Evolutionary conservation across 2,329 filamentous ascomycete species (phyloP), one percentile per base, ranked within the genome.

Genomic region (Clarireedia hainanense): DNA sequence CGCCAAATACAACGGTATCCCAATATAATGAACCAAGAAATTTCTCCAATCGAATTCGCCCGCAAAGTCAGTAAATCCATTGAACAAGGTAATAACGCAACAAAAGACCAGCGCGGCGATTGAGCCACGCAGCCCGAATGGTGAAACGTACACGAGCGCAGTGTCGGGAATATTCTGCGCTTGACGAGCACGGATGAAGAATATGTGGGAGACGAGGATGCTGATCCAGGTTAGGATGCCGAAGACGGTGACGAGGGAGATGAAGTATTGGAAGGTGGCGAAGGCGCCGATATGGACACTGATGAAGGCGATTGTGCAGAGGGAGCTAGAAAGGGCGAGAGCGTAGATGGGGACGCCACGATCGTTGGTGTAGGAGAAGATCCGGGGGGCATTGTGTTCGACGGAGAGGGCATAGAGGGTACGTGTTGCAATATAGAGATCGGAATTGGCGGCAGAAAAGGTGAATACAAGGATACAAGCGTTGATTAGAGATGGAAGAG

Each of bases 21-120:
- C 81, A 2, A 80, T 68, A 63, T 85, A 85, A 14, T 80, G 80
- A 0, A 80, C 84, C 61, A 86, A 75, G 68, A 86, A 86, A 62
- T 78, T 83, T 72, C 80, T 80, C 71, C 81, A 81, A 67, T 85
- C 79, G 60, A 84, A 85, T 48, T 71, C 69, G 20, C 77, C 77
- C 12, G 45, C 27, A n/a, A 50, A 53, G 45, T 43, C 27, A 0
- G 12, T 2, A 12, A 27, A 94, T 76, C 90, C 91, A 79, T 94
- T 95, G 67, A 89, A 92, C 51, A 95, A 68, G 1, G 86, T 80
- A 59, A 94, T 87, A 36, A 94, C 68, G 65, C 79, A 76, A 72
- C 86, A 90, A 72, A 90, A 84, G 66, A 76, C 74, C 2, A 94
- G 76, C 0, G 86, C 86, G 57, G 75, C 74, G 67, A 83, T 83